Evolutionary conservation across 371 early-diverging fungal genomes (phyloP), one percentile per base, ranked within the genome.

Genomic region (Blakeslea trispora): DNA sequence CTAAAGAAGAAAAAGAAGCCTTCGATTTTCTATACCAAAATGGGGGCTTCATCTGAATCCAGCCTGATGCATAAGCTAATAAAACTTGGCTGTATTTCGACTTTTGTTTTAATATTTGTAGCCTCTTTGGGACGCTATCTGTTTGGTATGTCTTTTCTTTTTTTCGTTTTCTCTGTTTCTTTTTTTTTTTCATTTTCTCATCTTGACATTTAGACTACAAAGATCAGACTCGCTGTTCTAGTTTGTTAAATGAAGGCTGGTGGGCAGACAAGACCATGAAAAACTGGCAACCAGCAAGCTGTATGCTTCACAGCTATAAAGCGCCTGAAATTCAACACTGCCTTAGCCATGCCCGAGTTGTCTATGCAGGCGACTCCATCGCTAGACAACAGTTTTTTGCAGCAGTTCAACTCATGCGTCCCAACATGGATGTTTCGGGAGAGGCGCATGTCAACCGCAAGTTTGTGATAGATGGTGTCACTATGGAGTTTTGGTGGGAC

Each of bases 281-380:
- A 7, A 57, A 69, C 15, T 88, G 88, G 88, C 83, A 86, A 40
- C 83, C 86, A 5, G 59, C 76, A 4, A 81, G 86, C 0, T 88
- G 88, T 53, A 84, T 84, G 78, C 66, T 80, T 53, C 78, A 81
- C 44, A 69, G 53, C 34, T 88, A 86, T 63, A 66, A 64, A 23
- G 14, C 60, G 2, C n/a, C 61, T 18, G 78, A 82, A 10, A 53
- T 83, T 17, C 39, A 48, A 0, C 45, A 53, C 3, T 91, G 91
- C 53, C 50, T 82, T 6, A 63, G 53, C n/a, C 69, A 68, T n/a
- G 63, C 79, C 0, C 71, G 71, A 9, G 64, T 81, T 7, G 72
- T 86, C 14, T 84, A 85, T 62, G 69, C 85, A 41, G 91, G 91
- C 24, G 90, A 91, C 63, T 88, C 88, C 1, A 74, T 84, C 13